A percentile compares a stretch with the other conserved stretches of the same genome.
These are phyloP conservation scores for Diophrys sp. DNA, from an alignment of 73 alveolate species.

Conservation along the genomic window DNA sequence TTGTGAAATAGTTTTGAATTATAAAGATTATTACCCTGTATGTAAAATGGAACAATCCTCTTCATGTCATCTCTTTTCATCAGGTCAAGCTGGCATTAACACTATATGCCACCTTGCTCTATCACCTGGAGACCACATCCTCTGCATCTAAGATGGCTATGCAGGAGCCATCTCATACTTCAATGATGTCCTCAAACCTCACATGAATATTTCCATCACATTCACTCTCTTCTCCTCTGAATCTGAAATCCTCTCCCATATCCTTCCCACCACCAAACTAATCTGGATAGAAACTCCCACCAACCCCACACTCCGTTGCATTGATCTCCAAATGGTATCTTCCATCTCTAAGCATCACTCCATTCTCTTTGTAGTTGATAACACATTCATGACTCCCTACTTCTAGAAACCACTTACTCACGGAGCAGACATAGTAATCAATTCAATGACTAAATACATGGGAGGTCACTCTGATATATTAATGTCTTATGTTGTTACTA, in stretches of 20 bases:
- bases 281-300: conserved; percentile 97
- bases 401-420: conserved; percentile 83
- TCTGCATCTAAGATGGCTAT: conserved; percentile 84
- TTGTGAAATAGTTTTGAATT: no score
- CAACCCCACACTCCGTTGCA: conserved; percentile 84
- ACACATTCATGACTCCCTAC: conserved; percentile 89
- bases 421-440: conserved; percentile 91
- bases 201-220: conserved; percentile 61
- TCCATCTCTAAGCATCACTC: conserved; percentile 73
- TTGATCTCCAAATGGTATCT: conserved; percentile 77
- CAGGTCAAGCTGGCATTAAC: no score
- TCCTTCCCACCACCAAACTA: conserved; percentile 82
- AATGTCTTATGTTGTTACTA: conserved; percentile 83
- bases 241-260: conserved; percentile 48
- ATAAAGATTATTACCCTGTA: no score
- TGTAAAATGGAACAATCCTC: no score
- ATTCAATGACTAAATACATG: conserved; percentile 91
- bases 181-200: conserved; percentile 53
- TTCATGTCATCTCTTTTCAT: no score
- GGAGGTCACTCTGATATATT: conserved; percentile 98
- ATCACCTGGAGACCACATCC: conserved; percentile 78
- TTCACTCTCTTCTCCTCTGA: conserved; percentile 76
- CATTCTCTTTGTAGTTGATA: conserved; percentile 83
- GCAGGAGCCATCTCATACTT: conserved; percentile 91
- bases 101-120: no score